Evolutionary conservation across 306 rosid species (phyloP).

Genomic region (Lagenaria siceraria): DNA sequence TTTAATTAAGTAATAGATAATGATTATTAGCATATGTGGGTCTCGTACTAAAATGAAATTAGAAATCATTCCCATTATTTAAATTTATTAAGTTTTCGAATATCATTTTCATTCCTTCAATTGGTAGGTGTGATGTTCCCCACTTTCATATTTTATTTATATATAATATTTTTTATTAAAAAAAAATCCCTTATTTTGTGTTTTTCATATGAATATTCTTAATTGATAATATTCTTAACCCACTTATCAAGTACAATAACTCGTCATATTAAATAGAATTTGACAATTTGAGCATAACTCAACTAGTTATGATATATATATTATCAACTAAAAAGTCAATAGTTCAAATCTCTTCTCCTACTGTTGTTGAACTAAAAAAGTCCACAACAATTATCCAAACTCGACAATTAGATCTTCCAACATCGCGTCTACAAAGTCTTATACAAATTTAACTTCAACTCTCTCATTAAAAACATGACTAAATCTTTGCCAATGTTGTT

Average conservation of each 20-base stretch:
- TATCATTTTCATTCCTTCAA: neutral
- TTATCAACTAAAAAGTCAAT: neutral
- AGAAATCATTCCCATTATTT: neutral
- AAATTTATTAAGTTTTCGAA: neutral
- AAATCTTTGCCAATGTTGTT: too few species aligned
- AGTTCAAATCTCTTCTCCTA: too few species aligned
- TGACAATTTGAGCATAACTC: neutral
- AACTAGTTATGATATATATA: too few species aligned
- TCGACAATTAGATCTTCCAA: too few species aligned
- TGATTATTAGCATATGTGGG: neutral
- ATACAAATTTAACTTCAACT: too few species aligned
- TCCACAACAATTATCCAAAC: too few species aligned
- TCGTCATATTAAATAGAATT: too few species aligned
- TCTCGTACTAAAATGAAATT: neutral
- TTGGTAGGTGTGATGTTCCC: neutral
- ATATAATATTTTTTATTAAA: neutral
- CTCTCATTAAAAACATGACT: neutral
- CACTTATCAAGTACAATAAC: neutral
- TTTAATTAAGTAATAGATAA: neutral
- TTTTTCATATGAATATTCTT: neutral
- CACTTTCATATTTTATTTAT: neutral
- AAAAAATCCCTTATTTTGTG: neutral
- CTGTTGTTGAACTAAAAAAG: too few species aligned
- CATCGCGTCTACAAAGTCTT: too few species aligned
- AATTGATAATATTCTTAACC: neutral